A percentile compares a stretch with the other conserved stretches of the same genome.
phyloP scores from a whole-genome alignment of 352 stramenopile species.

The Saprolegnia parasitica region DNA sequence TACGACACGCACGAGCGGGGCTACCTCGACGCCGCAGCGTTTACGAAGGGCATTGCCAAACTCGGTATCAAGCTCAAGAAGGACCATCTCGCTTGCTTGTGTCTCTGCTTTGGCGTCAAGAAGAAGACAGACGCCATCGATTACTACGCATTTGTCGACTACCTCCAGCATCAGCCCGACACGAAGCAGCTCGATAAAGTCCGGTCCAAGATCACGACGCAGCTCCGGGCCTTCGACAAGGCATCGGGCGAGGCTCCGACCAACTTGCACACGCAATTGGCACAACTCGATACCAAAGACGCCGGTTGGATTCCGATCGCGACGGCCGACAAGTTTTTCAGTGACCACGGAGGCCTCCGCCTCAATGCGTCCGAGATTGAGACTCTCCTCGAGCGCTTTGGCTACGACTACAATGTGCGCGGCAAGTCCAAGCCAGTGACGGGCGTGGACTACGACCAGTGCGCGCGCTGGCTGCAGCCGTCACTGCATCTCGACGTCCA shows the following conservation, averaged over 20 bases:
- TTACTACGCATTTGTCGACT: conserved; percentile 58
- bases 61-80: conserved; percentile 47
- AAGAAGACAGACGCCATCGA: conserved; percentile 34
- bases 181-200: conserved; percentile 55
- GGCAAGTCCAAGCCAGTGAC: conserved; percentile 36
- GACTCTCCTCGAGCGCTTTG: conserved; percentile 48
- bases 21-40: conserved; percentile 38
- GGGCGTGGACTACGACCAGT: conserved; percentile 64
- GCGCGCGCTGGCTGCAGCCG: conserved; percentile 62
- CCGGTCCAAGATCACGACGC: conserved; percentile 39
- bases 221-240: conserved; percentile 47
- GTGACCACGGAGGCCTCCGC: conserved; percentile 32
- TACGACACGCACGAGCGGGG: conserved; percentile 45
- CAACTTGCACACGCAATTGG: not conserved
- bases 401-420: conserved; percentile 50
- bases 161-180: conserved; percentile 58
- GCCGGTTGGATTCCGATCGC: not conserved
- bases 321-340: conserved; percentile 1
- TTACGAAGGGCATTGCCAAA: conserved; percentile 56
- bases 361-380: conserved; percentile 38
- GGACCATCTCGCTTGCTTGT: conserved; percentile 38
- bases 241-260: not conserved
- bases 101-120: conserved; percentile 41
- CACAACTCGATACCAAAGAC: not conserved
- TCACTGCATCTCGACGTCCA: conserved; percentile 56